A percentile compares a stretch with the other conserved stretches of the same genome.
Evolutionary conservation across 1,139 yeast species (phyloP).

Genomic region (Hansenula sp.): DNA sequence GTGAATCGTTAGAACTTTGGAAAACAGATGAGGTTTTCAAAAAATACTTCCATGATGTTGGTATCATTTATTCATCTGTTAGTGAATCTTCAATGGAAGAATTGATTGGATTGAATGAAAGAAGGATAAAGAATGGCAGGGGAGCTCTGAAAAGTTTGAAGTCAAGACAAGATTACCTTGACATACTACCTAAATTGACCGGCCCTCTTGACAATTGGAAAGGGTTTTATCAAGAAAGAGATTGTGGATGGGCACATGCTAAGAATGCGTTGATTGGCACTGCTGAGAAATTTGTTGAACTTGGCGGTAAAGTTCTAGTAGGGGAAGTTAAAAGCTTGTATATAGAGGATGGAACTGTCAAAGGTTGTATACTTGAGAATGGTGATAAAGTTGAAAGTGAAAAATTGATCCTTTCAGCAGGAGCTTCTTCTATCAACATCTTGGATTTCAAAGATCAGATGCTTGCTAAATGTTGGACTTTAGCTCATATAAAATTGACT

Average conservation of each 20-base stretch:
- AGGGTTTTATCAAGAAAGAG: constrained; percentile 14
- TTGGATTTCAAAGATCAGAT: constrained; percentile 32
- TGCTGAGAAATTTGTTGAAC: constrained; percentile 24
- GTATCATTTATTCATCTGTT: constrained; percentile 19
- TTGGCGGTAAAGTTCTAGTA: constrained; percentile 31
- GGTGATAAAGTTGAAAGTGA: constrained; percentile 24
- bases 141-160: constrained; percentile 4
- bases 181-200: background rate
- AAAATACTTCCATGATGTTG: constrained; percentile 28
- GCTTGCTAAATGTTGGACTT: constrained; percentile 35
- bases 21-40: constrained; percentile 27
- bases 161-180: background rate
- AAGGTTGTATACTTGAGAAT: constrained; percentile 10
- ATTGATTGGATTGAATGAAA: constrained; percentile 2
- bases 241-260: constrained; percentile 34
- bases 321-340: constrained; percentile 24
- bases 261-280: constrained; percentile 24
- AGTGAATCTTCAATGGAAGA: background rate
- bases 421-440: constrained; percentile 32
- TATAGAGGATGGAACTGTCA: background rate
- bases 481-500: constrained; percentile 35
- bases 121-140: constrained; percentile 3
- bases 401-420: constrained; percentile 32
- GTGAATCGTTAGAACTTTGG: constrained; percentile 39
- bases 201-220: constrained; percentile 11